These are phyloP conservation scores for Ogataea siamensis DNA, from an alignment of 805 yeast species.

Conservation along the genomic window DNA sequence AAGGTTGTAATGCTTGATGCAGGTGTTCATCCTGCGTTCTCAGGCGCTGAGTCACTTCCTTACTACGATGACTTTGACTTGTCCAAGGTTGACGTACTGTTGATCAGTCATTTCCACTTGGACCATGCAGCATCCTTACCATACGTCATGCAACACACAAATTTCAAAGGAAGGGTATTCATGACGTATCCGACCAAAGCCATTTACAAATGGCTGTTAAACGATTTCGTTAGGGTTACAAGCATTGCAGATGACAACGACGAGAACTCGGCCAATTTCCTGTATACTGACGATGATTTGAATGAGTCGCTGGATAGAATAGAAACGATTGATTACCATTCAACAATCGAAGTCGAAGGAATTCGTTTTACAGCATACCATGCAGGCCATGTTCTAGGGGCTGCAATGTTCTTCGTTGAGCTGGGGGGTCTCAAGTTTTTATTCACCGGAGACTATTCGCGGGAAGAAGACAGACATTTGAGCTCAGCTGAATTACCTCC, in stretches of 20 bases:
- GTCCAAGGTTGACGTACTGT: constrained; percentile 76
- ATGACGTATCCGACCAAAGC: constrained; percentile 99
- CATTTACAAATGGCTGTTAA: constrained; percentile 89
- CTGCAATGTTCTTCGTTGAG: constrained; percentile 96
- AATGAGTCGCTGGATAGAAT: constrained; percentile 83
- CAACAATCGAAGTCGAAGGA: constrained; percentile 92
- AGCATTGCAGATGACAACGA: constrained; percentile 50
- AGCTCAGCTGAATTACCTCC: constrained; percentile 95
- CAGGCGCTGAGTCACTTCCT: constrained; percentile 88
- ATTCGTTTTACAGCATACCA: constrained; percentile 95
- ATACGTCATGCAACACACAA: constrained; percentile 96
- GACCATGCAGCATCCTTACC: constrained; percentile 99
- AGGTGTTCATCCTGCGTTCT: constrained; percentile 94
- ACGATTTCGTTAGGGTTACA: constrained; percentile 93
- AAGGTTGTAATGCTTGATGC: constrained; percentile 97
- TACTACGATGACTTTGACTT: constrained; percentile 94
- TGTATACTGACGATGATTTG: constrained; percentile 90
- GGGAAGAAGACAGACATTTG: constrained; percentile 94
- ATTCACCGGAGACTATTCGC: constrained; percentile 95
- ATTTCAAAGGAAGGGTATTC: constrained; percentile 90
- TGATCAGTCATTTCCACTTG: constrained; percentile 93
- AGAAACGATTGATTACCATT: constrained; percentile 93
- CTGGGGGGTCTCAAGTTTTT: constrained; percentile 86
- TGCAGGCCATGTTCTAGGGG: constrained; percentile 99
- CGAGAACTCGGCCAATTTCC: constrained; percentile 38